Evolutionary conservation across 108 stramenopile genomes (phyloP).

Genomic region (Fistulifera solaris): DNA sequence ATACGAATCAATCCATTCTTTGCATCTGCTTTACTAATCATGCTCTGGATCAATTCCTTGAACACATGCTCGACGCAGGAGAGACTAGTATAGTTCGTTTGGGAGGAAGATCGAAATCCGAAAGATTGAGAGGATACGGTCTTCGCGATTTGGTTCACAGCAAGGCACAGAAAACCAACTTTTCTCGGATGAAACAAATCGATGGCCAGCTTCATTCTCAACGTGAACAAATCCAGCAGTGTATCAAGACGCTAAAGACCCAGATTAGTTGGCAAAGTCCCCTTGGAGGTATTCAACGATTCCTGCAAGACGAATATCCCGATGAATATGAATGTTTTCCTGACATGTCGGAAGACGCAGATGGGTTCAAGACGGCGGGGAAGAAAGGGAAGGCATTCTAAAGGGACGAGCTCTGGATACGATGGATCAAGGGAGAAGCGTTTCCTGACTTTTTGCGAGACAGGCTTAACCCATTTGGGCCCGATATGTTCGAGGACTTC

Average conservation of each 20-base stretch:
- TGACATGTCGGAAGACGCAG: slow-evolving; percentile 9
- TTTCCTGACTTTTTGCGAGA: slow-evolving; percentile 21
- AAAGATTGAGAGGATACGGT: slow-evolving; percentile 21
- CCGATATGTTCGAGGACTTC: slow-evolving; percentile 5
- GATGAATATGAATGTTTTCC: slow-evolving; percentile 7
- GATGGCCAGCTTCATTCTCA: slow-evolving; percentile 21
- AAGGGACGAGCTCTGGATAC: slow-evolving; percentile 17
- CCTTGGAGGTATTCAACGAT: slow-evolving; percentile 10
- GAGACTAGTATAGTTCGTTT: slow-evolving; percentile 48
- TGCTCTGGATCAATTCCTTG: slow-evolving; percentile 75
- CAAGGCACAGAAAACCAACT: slow-evolving; percentile 8
- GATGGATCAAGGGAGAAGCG: slow-evolving; percentile 25
- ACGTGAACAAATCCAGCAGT: slow-evolving; percentile 17
- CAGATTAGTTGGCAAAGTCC: slow-evolving; percentile 21
- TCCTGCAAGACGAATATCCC: slow-evolving; percentile 7
- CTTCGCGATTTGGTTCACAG: slow-evolving; percentile 17
- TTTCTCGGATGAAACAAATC: slow-evolving; percentile 19
- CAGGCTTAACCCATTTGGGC: not conserved
- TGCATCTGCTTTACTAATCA: slow-evolving; percentile 75
- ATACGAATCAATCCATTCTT: slow-evolving; percentile 36
- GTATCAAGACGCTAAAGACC: slow-evolving; percentile 12
- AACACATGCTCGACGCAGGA: slow-evolving; percentile 41
- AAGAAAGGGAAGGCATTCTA: slow-evolving; percentile 14
- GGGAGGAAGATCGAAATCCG: slow-evolving; percentile 55
- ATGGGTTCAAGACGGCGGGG: slow-evolving; percentile 27